Base-by-base conservation (phyloP, 1,284 basidiomycete genomes). In the Marasmius fiardii region DNA sequence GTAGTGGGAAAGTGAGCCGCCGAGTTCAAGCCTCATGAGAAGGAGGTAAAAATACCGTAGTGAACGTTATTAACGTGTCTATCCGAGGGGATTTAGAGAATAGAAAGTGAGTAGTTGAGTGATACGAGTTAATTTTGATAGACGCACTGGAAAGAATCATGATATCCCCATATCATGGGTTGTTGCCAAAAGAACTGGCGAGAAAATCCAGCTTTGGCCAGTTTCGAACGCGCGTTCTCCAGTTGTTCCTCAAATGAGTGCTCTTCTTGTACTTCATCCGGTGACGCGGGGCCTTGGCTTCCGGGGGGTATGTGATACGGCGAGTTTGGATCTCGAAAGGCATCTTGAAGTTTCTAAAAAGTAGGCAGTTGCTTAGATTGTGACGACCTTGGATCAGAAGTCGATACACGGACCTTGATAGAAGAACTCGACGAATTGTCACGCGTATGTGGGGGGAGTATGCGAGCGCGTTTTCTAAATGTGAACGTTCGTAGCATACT, bases 1-100 rank as follows among this genome's bases (percentile, higher is more conserved):
- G 4, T 39, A 45, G 39, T 16, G n/a, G 24, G 16, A 2, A n/a
- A 10, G 26, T 49, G 47, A 43, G 23, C 16, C 37, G 24, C n/a
- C n/a, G 34, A 43, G 33, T 14, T 16, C 35, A 26, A 48, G 20
- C 33, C 11, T 24, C 28, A 39, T 24, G 53, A 26, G 24, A 43
- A 16, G 44, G n/a, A 18, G 26, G 24, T 37, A 34, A 39, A 66
- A 75, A 54, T 64, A 89, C 87, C 71, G 64, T 91, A 90, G 56
- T 80, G 81, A 20, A 81, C 85, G 61, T 91, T 91, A 61, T 90
- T 90, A 26, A 90, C 86, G 63, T 91, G 88, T 65, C 88, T 90
- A 54, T 14, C 23, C n/a, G n/a, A 37, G 35, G 35, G n/a, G 12
- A 12, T 11, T 37, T 3, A 41, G 39, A 18, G 16, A n/a, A 41